Base-by-base conservation (phyloP, 805 yeast species). In the Candida loeiensis region DNA sequence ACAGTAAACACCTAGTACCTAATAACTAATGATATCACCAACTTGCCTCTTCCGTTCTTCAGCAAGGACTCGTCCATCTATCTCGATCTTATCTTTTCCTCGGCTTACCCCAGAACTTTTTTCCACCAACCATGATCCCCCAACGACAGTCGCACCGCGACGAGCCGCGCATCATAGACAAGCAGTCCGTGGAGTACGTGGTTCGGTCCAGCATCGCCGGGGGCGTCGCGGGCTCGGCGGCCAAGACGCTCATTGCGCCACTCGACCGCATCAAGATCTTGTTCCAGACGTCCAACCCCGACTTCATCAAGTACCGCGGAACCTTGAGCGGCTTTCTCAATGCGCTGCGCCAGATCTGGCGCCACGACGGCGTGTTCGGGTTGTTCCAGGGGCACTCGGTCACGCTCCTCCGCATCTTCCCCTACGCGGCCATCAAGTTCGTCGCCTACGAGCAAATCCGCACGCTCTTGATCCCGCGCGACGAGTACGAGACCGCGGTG, bases 351-450 rank as follows among this genome's bases (percentile, higher is more conserved):
- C 73, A 77, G 41, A 90, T 93, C 18, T 78, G 78, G 64, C 41
- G 50, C 6, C 70, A 66, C 37, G 93, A 88, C 58, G 98, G 98
- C 13, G 34, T 80, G 1, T 46, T 66, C 31, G 99, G 99, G 1
- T 76, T 93, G 40, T 91, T 80, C 58, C 96, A 91, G 54, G 99
- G 99, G 29, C 99, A 93, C 59, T 86, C 95, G 4, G 96, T 95
- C 1, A 93, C 99, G 0, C 66, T 93, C 37, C 61, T 90, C 31
- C 73, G 99, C 46, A 87, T 93, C 3, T 91, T 93, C 59, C 99
- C 99, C 1, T 93, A 93, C 59, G 97, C 99, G 3, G 96, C 96
- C 8, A 85, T 93, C 54, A 93, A 93, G 59, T 93, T 91, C 61
- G 96, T 93, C 12, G 90, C 95, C 7, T 93, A 93, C 61, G 99